Evolutionary conservation across 2,329 filamentous ascomycete species (phyloP), one percentile per base, ranked within the genome.

Genomic region (Fusarium algeriense): DNA sequence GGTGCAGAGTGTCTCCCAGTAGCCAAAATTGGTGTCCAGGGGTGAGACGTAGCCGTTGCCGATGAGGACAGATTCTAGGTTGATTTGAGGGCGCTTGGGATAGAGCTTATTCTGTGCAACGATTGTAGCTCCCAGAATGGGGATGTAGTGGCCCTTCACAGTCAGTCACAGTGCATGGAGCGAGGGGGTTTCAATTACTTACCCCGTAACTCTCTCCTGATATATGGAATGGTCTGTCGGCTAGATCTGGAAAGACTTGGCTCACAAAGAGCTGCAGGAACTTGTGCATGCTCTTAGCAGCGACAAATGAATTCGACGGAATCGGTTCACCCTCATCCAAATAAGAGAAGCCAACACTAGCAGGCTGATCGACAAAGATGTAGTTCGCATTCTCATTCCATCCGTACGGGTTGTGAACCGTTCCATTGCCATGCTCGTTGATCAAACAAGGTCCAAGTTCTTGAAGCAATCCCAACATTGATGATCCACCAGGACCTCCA

Each of bases 311-410:
- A 12, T 74, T 61, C 0, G 60, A 41, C 9, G 72, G 72, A 12
- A 62, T 34, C 0, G 69, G 67, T 7, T 63, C 70, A 0, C 32
- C 60, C 7, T 73, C 37, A 37, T 74, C 72, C n/a, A 74, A 41
- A 23, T 75, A 74, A 2, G 72, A 74, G 44, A 74, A 74, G 0
- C 72, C 72, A 46, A 72, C 68, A 1, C 72, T 59, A 4, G 69
- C 72, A 32, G 72, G 72, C 17, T 74, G 72, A 40, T 74, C 72
- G 5, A 74, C 60, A 35, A 74, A 74, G 28, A 74, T 74, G 14
- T 73, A 73, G 20, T 69, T 73, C 9, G 72, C 56, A 20, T 74
- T 74, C 15, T 58, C 55, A 3, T 72, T 73, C 72, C 72, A 74
- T 1, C 67, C 71, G 19, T 66, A 73, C 6, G 67, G 69, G 8